Percentiles rank a stretch among this genome's conserved stretches.
phyloP scores from a whole-genome alignment of 495 filamentous ascomycete genomes.

The Xanthoparmelia taractica region DNA sequence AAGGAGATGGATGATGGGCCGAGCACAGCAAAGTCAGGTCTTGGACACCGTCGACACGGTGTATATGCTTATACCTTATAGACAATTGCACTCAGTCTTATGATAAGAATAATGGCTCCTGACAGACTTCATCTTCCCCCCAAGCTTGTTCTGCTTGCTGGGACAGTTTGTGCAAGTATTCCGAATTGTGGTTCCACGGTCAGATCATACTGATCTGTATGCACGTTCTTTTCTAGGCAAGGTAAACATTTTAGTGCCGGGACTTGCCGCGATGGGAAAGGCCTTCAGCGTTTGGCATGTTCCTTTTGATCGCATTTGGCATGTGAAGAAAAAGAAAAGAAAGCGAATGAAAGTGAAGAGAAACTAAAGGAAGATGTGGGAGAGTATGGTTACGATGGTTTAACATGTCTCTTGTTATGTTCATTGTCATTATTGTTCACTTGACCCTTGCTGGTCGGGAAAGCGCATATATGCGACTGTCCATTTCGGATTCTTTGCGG shows the following conservation, averaged over 20 bases:
- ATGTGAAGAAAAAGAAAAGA: background rate
- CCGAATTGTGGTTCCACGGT: too few species aligned
- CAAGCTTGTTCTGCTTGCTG: background rate
- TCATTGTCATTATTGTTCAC: too few species aligned
- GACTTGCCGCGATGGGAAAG: background rate
- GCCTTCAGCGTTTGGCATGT: too few species aligned
- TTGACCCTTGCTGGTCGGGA: too few species aligned
- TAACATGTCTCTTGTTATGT: too few species aligned
- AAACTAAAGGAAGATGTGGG: too few species aligned
- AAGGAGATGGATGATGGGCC: background rate
- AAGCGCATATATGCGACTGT: background rate
- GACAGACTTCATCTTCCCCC: background rate
- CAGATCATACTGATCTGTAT: too few species aligned
- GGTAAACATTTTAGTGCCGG: background rate
- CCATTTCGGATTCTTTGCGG: background rate
- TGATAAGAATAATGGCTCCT: too few species aligned
- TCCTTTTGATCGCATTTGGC: too few species aligned
- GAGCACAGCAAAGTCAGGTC: background rate
- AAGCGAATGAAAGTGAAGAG: background rate
- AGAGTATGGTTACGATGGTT: too few species aligned
- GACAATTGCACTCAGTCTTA: background rate
- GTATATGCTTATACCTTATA: background rate
- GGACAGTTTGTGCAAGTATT: background rate
- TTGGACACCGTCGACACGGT: background rate
- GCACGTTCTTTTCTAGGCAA: background rate